Evolutionary conservation across 164 flowering plant species (phyloP).

Genomic region (Nymphaea colorata): DNA sequence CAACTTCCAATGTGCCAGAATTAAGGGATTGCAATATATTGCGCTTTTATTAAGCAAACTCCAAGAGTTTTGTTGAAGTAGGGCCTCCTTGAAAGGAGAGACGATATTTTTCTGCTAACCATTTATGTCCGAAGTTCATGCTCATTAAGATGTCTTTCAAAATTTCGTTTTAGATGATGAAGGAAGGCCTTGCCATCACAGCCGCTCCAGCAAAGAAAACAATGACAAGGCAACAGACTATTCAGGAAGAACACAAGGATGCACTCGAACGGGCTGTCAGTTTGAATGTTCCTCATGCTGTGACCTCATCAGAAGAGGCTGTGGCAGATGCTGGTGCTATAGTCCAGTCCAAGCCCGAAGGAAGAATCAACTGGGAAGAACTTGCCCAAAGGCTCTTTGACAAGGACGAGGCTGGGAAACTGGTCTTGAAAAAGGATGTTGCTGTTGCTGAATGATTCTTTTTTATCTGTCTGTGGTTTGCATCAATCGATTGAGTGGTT

Average conservation of each 20-base stretch:
- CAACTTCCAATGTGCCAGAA: no score
- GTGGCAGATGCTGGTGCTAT: conserved; percentile 6
- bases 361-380: conserved; percentile 50
- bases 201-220: conserved; percentile 50
- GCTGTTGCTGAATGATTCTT: conserved; percentile 4
- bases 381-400: conserved; percentile 49
- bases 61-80: no score
- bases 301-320: conserved; percentile 15
- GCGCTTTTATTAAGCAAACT: no score
- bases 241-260: conserved; percentile 76
- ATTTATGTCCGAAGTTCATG: neutral
- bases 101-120: neutral
- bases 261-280: conserved; percentile 84
- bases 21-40: no score
- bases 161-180: conserved; percentile 34
- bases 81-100: neutral
- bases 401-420: conserved; percentile 33
- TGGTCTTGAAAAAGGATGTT: conserved; percentile 22
- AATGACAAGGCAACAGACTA: conserved; percentile 51
- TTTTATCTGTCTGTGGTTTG: no score
- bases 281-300: conserved; percentile 76
- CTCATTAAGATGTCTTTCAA: neutral
- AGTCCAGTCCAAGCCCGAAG: conserved; percentile 8
- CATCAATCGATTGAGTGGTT: neutral
- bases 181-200: conserved; percentile 24